phyloP scores from a whole-genome alignment of 2,329 filamentous ascomycete genomes.

The Allantophomopsis lycopodina region DNA sequence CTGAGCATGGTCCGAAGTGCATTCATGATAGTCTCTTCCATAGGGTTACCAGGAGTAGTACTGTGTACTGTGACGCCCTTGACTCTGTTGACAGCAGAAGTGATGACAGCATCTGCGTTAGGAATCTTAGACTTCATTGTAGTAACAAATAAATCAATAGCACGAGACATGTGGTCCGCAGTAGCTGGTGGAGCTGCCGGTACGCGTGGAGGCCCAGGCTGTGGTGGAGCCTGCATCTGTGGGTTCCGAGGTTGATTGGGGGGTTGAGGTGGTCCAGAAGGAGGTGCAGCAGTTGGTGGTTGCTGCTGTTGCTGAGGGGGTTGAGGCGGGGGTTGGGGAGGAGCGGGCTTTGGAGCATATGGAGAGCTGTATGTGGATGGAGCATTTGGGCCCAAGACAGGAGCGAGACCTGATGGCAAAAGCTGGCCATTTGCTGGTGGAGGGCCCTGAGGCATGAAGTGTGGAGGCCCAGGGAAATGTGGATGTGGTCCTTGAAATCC shows the following conservation, averaged over 20 bases:
- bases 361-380: constrained; percentile 19
- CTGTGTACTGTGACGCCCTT: constrained; percentile 11
- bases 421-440: constrained; percentile 1
- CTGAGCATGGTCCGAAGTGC: constrained; percentile 12
- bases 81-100: constrained; percentile 16
- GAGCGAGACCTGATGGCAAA: constrained; percentile 4
- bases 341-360: constrained; percentile 17
- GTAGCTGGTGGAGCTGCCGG: constrained; percentile 2
- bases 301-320: constrained; percentile 2
- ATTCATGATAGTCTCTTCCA: constrained; percentile 13
- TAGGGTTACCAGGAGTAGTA: constrained; percentile 8
- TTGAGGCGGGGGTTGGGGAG: constrained; percentile 4
- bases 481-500: constrained; percentile 5
- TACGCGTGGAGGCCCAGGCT: constrained; percentile 1
- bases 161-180: constrained; percentile 1
- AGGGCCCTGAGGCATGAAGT: constrained; percentile 1
- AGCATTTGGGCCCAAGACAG: constrained; percentile 8
- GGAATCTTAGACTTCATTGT: constrained; percentile 6
- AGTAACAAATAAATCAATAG: constrained; percentile 12
- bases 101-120: constrained; percentile 15
- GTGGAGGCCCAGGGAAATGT: constrained; percentile 3
- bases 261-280: constrained; percentile 1
- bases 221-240: constrained; percentile 3
- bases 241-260: constrained; percentile 2
- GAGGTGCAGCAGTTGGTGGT: constrained; percentile 1